phyloP scores from a whole-genome alignment of 768 basidiomycete genomes.

The Tylopilus subfusipes region DNA sequence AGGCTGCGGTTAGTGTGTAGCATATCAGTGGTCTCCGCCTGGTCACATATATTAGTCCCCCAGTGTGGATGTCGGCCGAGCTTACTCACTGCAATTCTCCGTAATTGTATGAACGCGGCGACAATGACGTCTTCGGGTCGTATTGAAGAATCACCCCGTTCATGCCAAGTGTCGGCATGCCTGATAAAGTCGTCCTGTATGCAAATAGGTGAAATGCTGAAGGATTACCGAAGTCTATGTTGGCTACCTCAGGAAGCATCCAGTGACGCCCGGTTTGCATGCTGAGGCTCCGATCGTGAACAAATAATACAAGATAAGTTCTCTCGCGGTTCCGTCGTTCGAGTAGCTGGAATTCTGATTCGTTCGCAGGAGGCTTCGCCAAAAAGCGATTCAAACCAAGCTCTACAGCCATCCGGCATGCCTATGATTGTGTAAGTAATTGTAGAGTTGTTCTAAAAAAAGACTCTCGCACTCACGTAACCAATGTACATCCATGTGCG shows the following conservation, averaged over 20 bases:
- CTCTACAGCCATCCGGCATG: constrained; percentile 86
- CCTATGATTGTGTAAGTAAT: constrained; percentile 38
- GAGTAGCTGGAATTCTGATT: constrained; percentile 60
- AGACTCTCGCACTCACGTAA: constrained; percentile 49
- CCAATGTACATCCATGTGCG: constrained; percentile 88
- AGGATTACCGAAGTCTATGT: not conserved
- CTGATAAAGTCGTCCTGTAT: constrained; percentile 66
- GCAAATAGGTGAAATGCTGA: constrained; percentile 11
- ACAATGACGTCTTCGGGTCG: constrained; percentile 83
- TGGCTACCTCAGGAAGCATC: constrained; percentile 74
- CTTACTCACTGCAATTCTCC: constrained; percentile 68
- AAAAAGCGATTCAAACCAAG: constrained; percentile 73
- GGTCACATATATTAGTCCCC: constrained; percentile 3
- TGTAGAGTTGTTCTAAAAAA: not conserved
- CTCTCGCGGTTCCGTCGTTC: constrained; percentile 84
- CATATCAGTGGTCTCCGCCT: constrained; percentile 80
- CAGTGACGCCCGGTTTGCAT: constrained; percentile 83
- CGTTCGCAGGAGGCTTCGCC: constrained; percentile 49
- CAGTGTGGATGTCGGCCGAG: not conserved
- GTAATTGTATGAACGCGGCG: constrained; percentile 70
- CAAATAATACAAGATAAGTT: constrained; percentile 81
- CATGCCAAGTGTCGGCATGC: constrained; percentile 69
- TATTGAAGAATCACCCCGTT: constrained; percentile 44
- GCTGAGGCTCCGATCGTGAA: constrained; percentile 82
- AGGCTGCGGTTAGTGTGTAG: constrained; percentile 54